phyloP scores from a whole-genome alignment of 2,329 filamentous ascomycete genomes.

The Beauveria scarabaeidicola region DNA sequence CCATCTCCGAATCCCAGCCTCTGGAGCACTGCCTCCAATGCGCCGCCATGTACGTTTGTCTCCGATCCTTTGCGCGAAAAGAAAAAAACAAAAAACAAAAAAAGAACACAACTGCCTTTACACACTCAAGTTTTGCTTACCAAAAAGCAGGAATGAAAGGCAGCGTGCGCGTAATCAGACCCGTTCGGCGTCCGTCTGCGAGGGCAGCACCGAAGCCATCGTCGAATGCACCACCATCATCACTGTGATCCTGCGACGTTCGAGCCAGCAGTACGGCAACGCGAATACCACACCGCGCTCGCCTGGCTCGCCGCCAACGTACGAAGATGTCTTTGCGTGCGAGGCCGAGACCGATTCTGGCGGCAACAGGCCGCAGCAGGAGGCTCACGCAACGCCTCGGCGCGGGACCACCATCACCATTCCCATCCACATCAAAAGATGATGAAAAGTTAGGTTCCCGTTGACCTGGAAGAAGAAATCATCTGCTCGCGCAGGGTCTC shows the following conservation, averaged over 20 bases:
- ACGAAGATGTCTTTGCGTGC: constrained; percentile 1
- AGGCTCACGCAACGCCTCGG: neutral
- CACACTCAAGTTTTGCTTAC: neutral
- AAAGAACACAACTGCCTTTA: neutral
- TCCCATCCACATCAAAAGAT: neutral
- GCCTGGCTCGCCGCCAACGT: neutral
- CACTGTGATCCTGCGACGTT: constrained; percentile 1
- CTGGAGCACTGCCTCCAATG: constrained; percentile 8
- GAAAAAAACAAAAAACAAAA: no score
- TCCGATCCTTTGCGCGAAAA: no score
- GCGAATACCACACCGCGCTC: neutral
- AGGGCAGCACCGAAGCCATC: neutral
- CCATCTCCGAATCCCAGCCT: constrained; percentile 9
- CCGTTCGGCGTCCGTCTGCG: neutral
- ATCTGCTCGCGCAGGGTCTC: neutral
- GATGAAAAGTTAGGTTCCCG: neutral
- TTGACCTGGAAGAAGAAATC: neutral
- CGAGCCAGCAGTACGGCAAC: constrained; percentile 5
- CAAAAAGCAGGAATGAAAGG: neutral
- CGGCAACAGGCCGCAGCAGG: neutral
- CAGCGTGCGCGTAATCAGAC: neutral
- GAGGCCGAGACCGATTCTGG: neutral
- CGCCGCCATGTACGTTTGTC: neutral
- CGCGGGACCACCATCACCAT: neutral
- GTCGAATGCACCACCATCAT: constrained; percentile 6